Percentiles rank a stretch among this genome's conserved stretches.
These are phyloP conservation scores for Backusella sp. DNA, from an alignment of 192 early-diverging fungal species.

Conservation along the genomic window DNA sequence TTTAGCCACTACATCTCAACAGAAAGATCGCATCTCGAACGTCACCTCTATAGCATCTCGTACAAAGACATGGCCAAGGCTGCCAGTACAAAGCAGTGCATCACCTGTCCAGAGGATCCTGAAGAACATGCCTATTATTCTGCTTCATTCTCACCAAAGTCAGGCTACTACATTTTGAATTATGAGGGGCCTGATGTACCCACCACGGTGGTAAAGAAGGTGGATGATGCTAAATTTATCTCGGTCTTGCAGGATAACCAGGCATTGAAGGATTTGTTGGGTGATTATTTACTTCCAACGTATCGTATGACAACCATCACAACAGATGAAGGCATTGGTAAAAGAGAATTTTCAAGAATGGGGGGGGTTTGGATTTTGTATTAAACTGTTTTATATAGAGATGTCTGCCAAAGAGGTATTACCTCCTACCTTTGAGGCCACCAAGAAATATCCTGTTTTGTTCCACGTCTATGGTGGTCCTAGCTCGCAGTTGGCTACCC, in stretches of 20 bases:
- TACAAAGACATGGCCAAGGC: not conserved
- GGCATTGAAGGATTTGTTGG: constrained; percentile 42
- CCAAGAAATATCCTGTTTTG: constrained; percentile 80
- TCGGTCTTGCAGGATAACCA: constrained; percentile 60
- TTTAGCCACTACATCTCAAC: constrained; percentile 36
- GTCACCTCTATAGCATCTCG: constrained; percentile 38
- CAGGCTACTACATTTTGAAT: constrained; percentile 69
- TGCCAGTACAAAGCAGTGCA: constrained; percentile 11
- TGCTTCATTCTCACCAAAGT: constrained; percentile 72
- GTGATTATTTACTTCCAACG: constrained; percentile 59
- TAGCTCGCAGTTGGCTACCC: constrained; percentile 77
- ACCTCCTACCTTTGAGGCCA: constrained; percentile 75
- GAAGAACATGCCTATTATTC: constrained; percentile 62
- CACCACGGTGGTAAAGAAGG: constrained; percentile 67
- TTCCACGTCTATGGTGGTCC: constrained; percentile 93
- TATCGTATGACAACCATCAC: constrained; percentile 37
- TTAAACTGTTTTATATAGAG: constrained; percentile 15
- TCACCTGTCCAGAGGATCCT: constrained; percentile 36
- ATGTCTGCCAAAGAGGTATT: constrained; percentile 81
- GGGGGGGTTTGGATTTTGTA: not conserved
- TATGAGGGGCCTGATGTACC: constrained; percentile 88
- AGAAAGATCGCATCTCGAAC: constrained; percentile 38
- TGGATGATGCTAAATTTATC: constrained; percentile 51
- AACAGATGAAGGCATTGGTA: constrained; percentile 34
- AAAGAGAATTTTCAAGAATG: not conserved